Conservation (phyloP, 202 grass and related monocot species). For the Bolboschoenoplectus hybrid region DNA sequence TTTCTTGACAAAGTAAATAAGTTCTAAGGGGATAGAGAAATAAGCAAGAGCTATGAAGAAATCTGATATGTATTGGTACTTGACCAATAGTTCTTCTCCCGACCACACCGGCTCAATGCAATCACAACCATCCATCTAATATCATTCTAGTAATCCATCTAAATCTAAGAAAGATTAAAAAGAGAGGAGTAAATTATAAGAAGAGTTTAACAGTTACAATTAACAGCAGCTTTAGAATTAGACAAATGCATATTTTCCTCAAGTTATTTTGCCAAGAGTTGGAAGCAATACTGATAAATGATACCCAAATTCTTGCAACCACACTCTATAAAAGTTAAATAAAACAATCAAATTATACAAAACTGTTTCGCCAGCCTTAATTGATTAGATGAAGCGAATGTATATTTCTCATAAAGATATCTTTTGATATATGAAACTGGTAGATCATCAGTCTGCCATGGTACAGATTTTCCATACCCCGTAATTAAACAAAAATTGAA, state of each 20-base stretch:
- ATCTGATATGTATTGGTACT: constrained; percentile 97
- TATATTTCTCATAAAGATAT: background rate
- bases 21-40: constrained; percentile 93
- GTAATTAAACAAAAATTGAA: background rate
- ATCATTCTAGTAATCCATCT: constrained; percentile 30
- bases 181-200: background rate
- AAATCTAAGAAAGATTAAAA: constrained; percentile 32
- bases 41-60: constrained; percentile 83
- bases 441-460: background rate
- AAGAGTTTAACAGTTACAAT: constrained; percentile 8
- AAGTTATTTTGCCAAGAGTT: background rate
- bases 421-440: background rate
- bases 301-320: background rate
- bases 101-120: constrained; percentile 82
- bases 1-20: constrained; percentile 87
- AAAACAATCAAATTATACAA: background rate
- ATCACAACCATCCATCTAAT: constrained; percentile 72
- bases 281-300: background rate
- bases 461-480: background rate
- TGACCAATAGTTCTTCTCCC: constrained; percentile 75
- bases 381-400: background rate
- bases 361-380: background rate
- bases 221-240: background rate
- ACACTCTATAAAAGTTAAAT: background rate
- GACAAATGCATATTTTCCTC: background rate